These are phyloP conservation scores for Agrocybe praecox DNA, from an alignment of 768 basidiomycete species.

Conservation along the genomic window DNA sequence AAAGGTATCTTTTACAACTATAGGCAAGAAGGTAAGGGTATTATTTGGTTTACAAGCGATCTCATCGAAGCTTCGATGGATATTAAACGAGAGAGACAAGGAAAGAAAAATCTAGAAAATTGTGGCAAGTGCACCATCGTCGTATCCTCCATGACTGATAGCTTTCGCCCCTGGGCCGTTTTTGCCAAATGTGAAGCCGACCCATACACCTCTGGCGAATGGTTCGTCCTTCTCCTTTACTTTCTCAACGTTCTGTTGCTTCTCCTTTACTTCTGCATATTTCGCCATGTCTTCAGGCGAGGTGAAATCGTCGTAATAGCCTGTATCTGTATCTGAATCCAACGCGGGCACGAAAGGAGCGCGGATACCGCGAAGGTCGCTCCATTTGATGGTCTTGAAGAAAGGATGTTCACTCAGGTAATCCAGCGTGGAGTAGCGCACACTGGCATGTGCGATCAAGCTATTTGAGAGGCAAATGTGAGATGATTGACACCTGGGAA, in stretches of 20 bases:
- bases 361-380: constrained; percentile 68
- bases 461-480: constrained; percentile 3
- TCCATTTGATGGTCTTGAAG: constrained; percentile 79
- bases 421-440: constrained; percentile 73
- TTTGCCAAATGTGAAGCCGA: constrained; percentile 91
- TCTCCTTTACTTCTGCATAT: constrained; percentile 97
- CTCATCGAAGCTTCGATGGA: neutral
- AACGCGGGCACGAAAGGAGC: constrained; percentile 95
- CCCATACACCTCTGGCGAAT: constrained; percentile 79
- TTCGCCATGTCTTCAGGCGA: constrained; percentile 95
- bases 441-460: constrained; percentile 84
- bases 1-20: neutral
- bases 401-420: constrained; percentile 83
- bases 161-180: constrained; percentile 69
- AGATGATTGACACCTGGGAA: constrained; percentile 2
- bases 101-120: constrained; percentile 47
- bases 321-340: constrained; percentile 93
- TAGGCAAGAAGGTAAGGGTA: neutral
- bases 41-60: neutral
- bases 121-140: constrained; percentile 57
- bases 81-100: neutral
- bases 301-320: constrained; percentile 93
- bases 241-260: constrained; percentile 90
- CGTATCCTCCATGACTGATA: constrained; percentile 38
- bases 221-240: constrained; percentile 88